phyloP scores from a whole-genome alignment of 2,329 filamentous ascomycete genomes.

The Bisporella sp. region DNA sequence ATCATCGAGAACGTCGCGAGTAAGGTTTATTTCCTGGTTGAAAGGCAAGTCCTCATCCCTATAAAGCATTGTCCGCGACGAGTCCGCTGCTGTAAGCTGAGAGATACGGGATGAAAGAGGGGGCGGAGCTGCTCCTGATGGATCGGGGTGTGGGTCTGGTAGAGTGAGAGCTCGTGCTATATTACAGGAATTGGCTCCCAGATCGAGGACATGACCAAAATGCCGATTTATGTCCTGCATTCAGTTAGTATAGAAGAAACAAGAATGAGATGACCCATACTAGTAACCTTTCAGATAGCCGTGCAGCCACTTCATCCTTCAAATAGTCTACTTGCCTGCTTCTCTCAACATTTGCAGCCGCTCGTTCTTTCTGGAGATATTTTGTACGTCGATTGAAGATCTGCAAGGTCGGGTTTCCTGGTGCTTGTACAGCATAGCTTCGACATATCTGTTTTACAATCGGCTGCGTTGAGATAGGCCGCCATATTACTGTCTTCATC shows the following conservation, averaged over 20 bases:
- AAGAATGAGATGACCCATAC: constrained; percentile 36
- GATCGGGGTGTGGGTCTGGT: constrained; percentile 50
- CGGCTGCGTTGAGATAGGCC: constrained; percentile 16
- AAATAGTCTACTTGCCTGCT: constrained; percentile 86
- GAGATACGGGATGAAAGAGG: constrained; percentile 66
- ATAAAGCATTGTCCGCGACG: constrained; percentile 69
- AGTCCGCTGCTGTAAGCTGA: constrained; percentile 74
- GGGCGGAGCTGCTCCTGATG: constrained; percentile 45
- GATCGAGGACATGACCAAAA: constrained; percentile 79
- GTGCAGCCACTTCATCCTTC: constrained; percentile 81
- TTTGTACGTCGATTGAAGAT: constrained; percentile 89
- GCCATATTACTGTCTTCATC: constrained; percentile 21
- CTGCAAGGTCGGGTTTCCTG: constrained; percentile 72
- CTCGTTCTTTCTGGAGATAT: constrained; percentile 85
- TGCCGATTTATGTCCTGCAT: constrained; percentile 84
- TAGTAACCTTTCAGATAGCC: constrained; percentile 79
- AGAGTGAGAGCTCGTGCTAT: constrained; percentile 75
- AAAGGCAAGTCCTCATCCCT: constrained; percentile 71
- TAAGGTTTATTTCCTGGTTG: constrained; percentile 66
- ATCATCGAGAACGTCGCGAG: constrained; percentile 66
- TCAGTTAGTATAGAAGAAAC: constrained; percentile 5
- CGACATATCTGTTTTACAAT: constrained; percentile 25
- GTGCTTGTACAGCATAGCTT: constrained; percentile 65
- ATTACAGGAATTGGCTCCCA: constrained; percentile 94
- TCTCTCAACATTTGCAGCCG: constrained; percentile 59